Percentiles rank a stretch among this genome's conserved stretches.
These are phyloP conservation scores for Kodamaea jinghongensis DNA, from an alignment of 805 yeast species.

Conservation along the genomic window DNA sequence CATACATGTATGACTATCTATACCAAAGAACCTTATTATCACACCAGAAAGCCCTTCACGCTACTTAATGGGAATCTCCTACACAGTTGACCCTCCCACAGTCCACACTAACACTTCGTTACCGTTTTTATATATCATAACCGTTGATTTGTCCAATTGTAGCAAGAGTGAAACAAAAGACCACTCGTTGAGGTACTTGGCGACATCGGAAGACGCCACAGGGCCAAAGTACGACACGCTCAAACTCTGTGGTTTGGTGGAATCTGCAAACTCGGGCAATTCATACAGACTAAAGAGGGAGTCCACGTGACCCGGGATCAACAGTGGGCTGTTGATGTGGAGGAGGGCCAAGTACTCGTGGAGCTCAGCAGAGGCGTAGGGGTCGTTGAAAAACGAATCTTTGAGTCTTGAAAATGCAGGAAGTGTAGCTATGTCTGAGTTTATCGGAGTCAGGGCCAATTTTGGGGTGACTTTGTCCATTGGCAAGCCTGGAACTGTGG, in stretches of 20 bases:
- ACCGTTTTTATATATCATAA: slow-evolving; percentile 1
- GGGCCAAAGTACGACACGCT: background rate
- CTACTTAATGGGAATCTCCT: too few species aligned
- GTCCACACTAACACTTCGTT: slow-evolving; percentile 2
- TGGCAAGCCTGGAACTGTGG: too few species aligned
- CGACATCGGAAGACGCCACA: background rate
- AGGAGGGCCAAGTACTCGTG: slow-evolving; percentile 20
- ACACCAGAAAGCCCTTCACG: too few species aligned
- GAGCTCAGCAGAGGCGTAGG: slow-evolving; percentile 12
- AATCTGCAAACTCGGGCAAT: too few species aligned
- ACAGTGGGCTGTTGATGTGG: slow-evolving; percentile 16
- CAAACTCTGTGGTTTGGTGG: slow-evolving; percentile 1
- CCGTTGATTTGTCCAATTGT: background rate
- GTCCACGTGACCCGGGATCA: slow-evolving; percentile 9
- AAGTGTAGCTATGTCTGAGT: background rate
- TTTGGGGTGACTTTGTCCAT: background rate
- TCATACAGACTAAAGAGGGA: slow-evolving; percentile 9
- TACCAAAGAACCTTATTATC: too few species aligned
- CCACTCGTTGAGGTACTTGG: background rate
- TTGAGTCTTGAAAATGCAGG: background rate
- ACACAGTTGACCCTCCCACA: too few species aligned
- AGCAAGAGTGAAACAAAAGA: background rate
- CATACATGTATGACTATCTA: too few species aligned
- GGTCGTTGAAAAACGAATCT: background rate
- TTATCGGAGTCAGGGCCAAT: background rate